Conservation (phyloP, 345 rosid species). For the Sisymbrium altissimum region DNA sequence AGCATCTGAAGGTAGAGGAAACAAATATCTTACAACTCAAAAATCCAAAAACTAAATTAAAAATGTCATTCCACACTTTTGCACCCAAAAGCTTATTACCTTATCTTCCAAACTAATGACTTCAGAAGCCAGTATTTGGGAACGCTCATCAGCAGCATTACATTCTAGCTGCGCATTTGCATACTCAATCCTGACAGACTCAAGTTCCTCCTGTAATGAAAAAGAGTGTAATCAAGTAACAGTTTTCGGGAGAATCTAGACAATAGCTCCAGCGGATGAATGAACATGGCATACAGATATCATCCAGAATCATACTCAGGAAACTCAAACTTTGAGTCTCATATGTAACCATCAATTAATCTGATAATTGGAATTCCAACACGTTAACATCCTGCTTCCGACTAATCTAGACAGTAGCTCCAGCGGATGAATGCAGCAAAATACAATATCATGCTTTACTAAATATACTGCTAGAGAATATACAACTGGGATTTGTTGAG, state of each 20-base stretch:
- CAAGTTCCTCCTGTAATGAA: conserved; percentile 74
- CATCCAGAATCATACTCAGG: not conserved
- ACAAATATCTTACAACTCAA: not conserved
- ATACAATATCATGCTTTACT: conserved; percentile 1
- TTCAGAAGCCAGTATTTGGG: conserved; percentile 90
- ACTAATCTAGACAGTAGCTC: not conserved
- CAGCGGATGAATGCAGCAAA: not conserved
- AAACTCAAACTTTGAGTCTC: not conserved
- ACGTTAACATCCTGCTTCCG: not conserved
- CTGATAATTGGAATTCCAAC: not conserved
- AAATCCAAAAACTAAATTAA: not conserved
- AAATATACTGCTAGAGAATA: conserved; percentile 2
- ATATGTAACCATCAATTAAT: not conserved
- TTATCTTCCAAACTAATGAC: conserved; percentile 98
- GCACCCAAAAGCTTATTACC: conserved; percentile 45
- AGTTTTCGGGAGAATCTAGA: conserved; percentile 3
- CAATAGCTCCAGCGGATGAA: not conserved
- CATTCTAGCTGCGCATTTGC: conserved; percentile 80
- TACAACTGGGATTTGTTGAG: conserved; percentile 5
- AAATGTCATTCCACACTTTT: not conserved
- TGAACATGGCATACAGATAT: conserved; percentile 6
- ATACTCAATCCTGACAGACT: conserved; percentile 65
- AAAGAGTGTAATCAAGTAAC: not conserved
- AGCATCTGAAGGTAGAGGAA: conserved; percentile 25
- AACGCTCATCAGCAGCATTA: conserved; percentile 89